Evolutionary conservation across 1,284 basidiomycete species (phyloP), one percentile per base, ranked within the genome.

Genomic region (Cystobasidium pallidum): DNA sequence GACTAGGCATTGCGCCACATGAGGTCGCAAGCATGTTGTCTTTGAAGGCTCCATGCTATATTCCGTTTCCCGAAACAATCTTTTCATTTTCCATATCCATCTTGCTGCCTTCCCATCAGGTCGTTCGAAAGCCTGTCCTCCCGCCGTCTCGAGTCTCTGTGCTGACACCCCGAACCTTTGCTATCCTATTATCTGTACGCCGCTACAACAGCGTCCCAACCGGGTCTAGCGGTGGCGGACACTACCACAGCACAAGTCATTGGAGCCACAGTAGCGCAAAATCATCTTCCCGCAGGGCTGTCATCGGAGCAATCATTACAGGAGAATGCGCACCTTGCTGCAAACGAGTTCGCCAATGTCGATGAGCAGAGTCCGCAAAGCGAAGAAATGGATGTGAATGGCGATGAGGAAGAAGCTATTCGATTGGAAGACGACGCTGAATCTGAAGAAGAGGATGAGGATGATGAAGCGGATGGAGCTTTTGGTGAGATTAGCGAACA

Each of bases 381-480:
- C 17, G 58, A 47, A 32, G 68, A 52, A 6, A 52, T 49, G 47
- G 70, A 54, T 30, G 34, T 54, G 26, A 30, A 34, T 54, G 36
- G 28, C 39, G 36, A 49, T 52, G 55, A 26, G 21, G 51, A 58
- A 19, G 68, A 26, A n/a, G 63, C 32, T 28, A 45, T 32, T 3
- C 57, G 36, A 10, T 28, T 15, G 39, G 39, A 49, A 21, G 62
- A 52, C 11, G 67, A 70, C 7, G 73, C 67, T 3, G 55, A 45
- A 10, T 39, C 26, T 26, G 66, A 34, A n/a, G 54, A 73, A 17
- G 68, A 64, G 32, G 75, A 73, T 51, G 70, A 74, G 6, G 43
- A 28, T 28, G 65, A 61, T n/a, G 66, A 64, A 7, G 73, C 62
- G 6, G 55, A n/a, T 66, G 73, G 34, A 43, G 55, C 36, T 19